Conservation (phyloP, 768 basidiomycete species). For the Hericium coralloides region DNA sequence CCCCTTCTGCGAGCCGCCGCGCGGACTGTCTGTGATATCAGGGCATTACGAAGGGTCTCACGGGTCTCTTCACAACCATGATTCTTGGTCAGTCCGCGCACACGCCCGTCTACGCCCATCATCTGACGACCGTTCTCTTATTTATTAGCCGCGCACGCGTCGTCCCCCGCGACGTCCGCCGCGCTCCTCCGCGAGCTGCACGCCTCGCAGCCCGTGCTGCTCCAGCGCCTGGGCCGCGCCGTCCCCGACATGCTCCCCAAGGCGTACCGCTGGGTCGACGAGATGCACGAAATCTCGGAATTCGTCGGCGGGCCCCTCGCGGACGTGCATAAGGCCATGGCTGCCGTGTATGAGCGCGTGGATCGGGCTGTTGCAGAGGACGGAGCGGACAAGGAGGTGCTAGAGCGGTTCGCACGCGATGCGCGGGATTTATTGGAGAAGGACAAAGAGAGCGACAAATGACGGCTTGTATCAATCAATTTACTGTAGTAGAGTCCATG, state of each 20-base stretch:
- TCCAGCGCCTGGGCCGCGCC: constrained; percentile 29
- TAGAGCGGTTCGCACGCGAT: constrained; percentile 37
- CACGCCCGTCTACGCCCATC: neutral
- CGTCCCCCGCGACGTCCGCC: constrained; percentile 53
- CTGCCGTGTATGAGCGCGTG: constrained; percentile 36
- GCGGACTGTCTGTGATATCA: constrained; percentile 13
- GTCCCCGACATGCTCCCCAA: constrained; percentile 50
- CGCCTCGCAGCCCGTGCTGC: constrained; percentile 34
- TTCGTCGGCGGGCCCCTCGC: constrained; percentile 31
- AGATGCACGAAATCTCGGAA: constrained; percentile 54
- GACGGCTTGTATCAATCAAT: neutral
- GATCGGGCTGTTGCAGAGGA: constrained; percentile 31
- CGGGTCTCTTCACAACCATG: constrained; percentile 45
- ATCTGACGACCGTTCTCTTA: neutral
- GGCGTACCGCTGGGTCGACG: constrained; percentile 52
- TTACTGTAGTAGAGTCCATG: neutral
- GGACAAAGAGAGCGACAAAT: neutral
- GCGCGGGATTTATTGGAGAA: constrained; percentile 24
- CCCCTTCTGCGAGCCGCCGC: neutral
- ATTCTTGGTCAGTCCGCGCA: constrained; percentile 34
- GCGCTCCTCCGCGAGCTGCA: constrained; percentile 43
- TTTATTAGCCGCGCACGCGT: constrained; percentile 39
- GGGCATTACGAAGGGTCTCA: constrained; percentile 50
- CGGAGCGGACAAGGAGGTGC: constrained; percentile 27
- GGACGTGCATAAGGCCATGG: constrained; percentile 38